These are phyloP conservation scores for Sclerotinia spermophila DNA, from an alignment of 2,329 filamentous ascomycete species.

Conservation along the genomic window DNA sequence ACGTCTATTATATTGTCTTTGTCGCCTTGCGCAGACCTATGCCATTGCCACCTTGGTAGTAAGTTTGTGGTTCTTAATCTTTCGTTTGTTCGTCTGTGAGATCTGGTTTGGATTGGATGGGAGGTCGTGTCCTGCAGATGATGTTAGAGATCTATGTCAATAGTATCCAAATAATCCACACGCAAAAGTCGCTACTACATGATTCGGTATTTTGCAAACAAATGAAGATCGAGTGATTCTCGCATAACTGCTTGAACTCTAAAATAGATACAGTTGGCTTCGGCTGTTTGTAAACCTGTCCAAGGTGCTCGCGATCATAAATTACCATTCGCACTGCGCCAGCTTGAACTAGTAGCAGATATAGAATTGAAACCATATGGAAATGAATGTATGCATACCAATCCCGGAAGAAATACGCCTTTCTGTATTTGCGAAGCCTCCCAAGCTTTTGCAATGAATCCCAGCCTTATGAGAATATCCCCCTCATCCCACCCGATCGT, in stretches of 20 bases:
- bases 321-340: constrained; percentile 9
- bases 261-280: neutral
- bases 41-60: constrained; percentile 23
- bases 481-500: constrained; percentile 46
- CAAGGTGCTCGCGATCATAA: constrained; percentile 14
- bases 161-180: constrained; percentile 33
- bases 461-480: constrained; percentile 38
- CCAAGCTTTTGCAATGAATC: constrained; percentile 38
- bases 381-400: constrained; percentile 34
- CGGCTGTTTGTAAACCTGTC: constrained; percentile 13
- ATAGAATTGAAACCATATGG: constrained; percentile 18
- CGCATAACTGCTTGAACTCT: neutral
- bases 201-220: constrained; percentile 28
- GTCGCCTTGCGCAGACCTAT: constrained; percentile 21
- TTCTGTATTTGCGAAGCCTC: constrained; percentile 29
- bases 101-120: constrained; percentile 32
- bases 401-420: constrained; percentile 25
- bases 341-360: neutral
- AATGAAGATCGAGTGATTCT: neutral
- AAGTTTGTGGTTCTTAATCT: constrained; percentile 28
- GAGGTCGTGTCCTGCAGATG: constrained; percentile 32
- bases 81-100: constrained; percentile 27
- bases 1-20: constrained; percentile 23
- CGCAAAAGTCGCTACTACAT: constrained; percentile 35
- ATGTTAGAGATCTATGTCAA: constrained; percentile 36